Evolutionary conservation across 805 yeast species (phyloP).

Genomic region (Ogataea kodamae): DNA sequence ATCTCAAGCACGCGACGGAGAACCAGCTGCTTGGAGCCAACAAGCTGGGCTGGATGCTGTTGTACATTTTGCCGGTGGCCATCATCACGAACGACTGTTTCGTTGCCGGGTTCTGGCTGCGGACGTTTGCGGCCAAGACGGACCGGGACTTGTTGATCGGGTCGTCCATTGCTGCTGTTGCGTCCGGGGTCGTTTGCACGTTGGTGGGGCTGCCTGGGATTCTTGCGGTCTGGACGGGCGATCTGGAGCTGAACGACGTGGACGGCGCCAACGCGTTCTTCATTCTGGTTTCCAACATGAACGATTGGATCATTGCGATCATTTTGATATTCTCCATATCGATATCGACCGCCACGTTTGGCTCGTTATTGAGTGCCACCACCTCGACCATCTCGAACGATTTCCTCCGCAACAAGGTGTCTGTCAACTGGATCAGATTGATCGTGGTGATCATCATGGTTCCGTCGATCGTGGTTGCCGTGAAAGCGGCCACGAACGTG

Average conservation of each 20-base stretch:
- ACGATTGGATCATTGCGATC: conserved; percentile 83
- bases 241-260: conserved; percentile 47
- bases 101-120: conserved; percentile 88
- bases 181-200: conserved; percentile 59
- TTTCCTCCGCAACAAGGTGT: conserved; percentile 75
- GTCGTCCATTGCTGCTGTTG: conserved; percentile 68
- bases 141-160: conserved; percentile 75
- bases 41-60: conserved; percentile 82
- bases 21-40: conserved; percentile 62
- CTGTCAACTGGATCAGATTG: conserved; percentile 60
- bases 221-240: conserved; percentile 88
- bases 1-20: conserved; percentile 57
- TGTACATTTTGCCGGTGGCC: conserved; percentile 81
- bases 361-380: conserved; percentile 83
- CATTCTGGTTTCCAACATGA: conserved; percentile 66
- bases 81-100: conserved; percentile 88
- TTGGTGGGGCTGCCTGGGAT: conserved; percentile 82
- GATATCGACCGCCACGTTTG: conserved; percentile 85
- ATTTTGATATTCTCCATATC: conserved; percentile 69
- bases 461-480: conserved; percentile 84
- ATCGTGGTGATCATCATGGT: conserved; percentile 73
- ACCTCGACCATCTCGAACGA: conserved; percentile 89
- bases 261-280: conserved; percentile 70
- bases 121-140: conserved; percentile 85
- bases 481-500: conserved; percentile 76